A percentile compares a stretch with the other conserved stretches of the same genome.
Conservation (phyloP, 176 grass and related monocot genomes). For the Zizania latifolia region DNA sequence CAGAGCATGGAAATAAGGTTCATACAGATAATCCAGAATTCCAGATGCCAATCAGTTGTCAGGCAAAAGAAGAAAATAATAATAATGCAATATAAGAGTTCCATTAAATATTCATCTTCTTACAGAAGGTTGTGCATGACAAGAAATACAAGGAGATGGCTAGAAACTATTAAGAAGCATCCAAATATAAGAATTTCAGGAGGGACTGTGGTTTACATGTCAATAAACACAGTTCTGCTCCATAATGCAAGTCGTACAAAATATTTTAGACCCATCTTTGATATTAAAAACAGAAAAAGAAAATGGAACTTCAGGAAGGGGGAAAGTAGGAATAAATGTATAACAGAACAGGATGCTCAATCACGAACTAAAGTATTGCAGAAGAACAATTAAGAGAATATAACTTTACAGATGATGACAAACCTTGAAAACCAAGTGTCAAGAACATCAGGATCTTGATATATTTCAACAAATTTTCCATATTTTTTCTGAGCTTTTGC, state of each 20-base stretch:
- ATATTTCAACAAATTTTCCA: constrained; percentile 95
- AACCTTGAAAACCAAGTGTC: constrained; percentile 99
- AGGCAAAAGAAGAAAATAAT: not conserved
- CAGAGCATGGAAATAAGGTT: constrained; percentile 1
- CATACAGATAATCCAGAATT: not conserved
- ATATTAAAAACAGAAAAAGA: not conserved
- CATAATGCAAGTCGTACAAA: not conserved
- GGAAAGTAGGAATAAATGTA: not conserved
- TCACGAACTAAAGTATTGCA: not conserved
- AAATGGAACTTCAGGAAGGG: not conserved
- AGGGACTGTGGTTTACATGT: not conserved
- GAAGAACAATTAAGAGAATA: constrained; percentile 23
- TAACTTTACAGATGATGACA: constrained; percentile 21
- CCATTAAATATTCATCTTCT: constrained; percentile 10
- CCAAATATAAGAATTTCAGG: not conserved
- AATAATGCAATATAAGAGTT: not conserved
- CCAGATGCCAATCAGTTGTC: not conserved
- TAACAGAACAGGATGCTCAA: not conserved
- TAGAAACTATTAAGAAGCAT: not conserved
- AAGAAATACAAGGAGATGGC: not conserved
- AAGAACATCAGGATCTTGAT: constrained; percentile 94
- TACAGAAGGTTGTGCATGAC: not conserved
- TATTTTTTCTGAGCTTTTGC: constrained; percentile 70
- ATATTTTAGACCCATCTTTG: not conserved
- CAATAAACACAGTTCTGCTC: not conserved